Evolutionary conservation across 768 basidiomycete genomes (phyloP).

Genomic region (Pisolithus sp.): DNA sequence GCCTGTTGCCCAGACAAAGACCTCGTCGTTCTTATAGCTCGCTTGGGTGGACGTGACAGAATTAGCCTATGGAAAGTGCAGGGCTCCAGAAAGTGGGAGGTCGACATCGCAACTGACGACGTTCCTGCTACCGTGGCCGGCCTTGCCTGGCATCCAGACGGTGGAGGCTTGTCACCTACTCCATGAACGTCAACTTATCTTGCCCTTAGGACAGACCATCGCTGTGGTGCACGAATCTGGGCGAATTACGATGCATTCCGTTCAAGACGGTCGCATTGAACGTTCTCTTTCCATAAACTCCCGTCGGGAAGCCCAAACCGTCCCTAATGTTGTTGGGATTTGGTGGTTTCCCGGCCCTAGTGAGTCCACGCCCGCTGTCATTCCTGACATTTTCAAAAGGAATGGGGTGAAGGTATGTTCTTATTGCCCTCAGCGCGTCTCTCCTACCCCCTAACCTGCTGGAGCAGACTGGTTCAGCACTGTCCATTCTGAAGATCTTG

Average conservation of each 20-base stretch:
- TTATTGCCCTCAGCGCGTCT: not conserved
- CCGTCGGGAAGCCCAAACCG: slow-evolving; percentile 10
- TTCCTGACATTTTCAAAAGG: slow-evolving; percentile 75
- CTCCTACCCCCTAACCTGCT: slow-evolving; percentile 9
- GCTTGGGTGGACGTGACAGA: slow-evolving; percentile 60
- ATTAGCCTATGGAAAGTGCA: slow-evolving; percentile 77
- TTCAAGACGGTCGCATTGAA: slow-evolving; percentile 66
- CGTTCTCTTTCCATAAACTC: slow-evolving; percentile 37
- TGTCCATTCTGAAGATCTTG: slow-evolving; percentile 59
- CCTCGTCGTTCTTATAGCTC: slow-evolving; percentile 60
- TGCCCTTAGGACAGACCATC: slow-evolving; percentile 54
- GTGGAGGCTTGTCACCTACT: slow-evolving; percentile 33
- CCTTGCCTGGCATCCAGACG: slow-evolving; percentile 79
- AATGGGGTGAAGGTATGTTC: slow-evolving; percentile 53
- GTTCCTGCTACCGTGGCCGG: slow-evolving; percentile 44
- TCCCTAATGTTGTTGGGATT: slow-evolving; percentile 38
- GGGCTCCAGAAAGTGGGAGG: slow-evolving; percentile 77
- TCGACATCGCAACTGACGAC: slow-evolving; percentile 52
- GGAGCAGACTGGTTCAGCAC: slow-evolving; percentile 70
- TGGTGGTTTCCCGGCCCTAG: slow-evolving; percentile 69
- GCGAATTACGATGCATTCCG: slow-evolving; percentile 62
- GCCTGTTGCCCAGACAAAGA: slow-evolving; percentile 87
- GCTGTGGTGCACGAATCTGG: slow-evolving; percentile 68
- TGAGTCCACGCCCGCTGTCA: slow-evolving; percentile 31
- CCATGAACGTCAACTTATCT: slow-evolving; percentile 1